Percentiles rank a stretch among this genome's conserved stretches.
Conservation (phyloP, 2,329 filamentous ascomycete genomes). For the Hypocreales sp. region DNA sequence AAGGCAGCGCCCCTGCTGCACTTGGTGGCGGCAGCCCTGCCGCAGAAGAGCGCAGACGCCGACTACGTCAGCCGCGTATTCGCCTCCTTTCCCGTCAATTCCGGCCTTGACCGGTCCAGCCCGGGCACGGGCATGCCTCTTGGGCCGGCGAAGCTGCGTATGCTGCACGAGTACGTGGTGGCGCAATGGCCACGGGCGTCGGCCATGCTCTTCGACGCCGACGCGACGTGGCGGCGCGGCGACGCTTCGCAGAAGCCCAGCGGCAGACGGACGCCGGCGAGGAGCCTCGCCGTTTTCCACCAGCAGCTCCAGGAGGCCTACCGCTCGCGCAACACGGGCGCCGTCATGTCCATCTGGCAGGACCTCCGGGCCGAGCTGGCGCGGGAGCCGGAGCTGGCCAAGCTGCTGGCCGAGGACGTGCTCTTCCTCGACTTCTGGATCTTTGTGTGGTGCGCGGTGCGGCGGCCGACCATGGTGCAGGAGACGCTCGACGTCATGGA, state of each 20-base stretch:
- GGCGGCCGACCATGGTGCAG: slow-evolving; percentile 12
- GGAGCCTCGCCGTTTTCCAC: slow-evolving; percentile 9
- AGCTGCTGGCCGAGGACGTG: slow-evolving; percentile 14
- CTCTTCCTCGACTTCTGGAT: slow-evolving; percentile 24
- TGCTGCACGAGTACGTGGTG: slow-evolving; percentile 11
- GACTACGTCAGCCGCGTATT: slow-evolving; percentile 8
- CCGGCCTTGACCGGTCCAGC: too few species aligned
- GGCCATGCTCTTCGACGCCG: slow-evolving; percentile 9
- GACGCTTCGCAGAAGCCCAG: slow-evolving; percentile 1
- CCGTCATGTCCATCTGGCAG: slow-evolving; percentile 16
- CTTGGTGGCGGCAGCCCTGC: slow-evolving; percentile 9
- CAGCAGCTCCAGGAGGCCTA: slow-evolving; percentile 15
- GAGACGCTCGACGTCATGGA: slow-evolving; percentile 27
- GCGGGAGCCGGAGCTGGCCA: slow-evolving; percentile 9
- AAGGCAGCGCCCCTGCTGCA: slow-evolving; percentile 14
- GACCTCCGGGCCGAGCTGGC: slow-evolving; percentile 12
- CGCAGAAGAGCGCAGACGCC: slow-evolving; percentile 5
- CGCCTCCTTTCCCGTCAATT: too few species aligned
- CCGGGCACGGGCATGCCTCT: too few species aligned
- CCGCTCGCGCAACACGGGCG: slow-evolving; percentile 12
- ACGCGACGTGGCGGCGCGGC: slow-evolving; percentile 8
- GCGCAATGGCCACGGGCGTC: slow-evolving; percentile 13
- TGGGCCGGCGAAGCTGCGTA: slow-evolving; percentile 5
- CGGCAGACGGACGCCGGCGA: neutral
- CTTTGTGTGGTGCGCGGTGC: slow-evolving; percentile 22